A percentile compares a stretch with the other conserved stretches of the same genome.
Evolutionary conservation across 495 filamentous ascomycete genomes (phyloP).

Genomic region (Penicillium fimorum): DNA sequence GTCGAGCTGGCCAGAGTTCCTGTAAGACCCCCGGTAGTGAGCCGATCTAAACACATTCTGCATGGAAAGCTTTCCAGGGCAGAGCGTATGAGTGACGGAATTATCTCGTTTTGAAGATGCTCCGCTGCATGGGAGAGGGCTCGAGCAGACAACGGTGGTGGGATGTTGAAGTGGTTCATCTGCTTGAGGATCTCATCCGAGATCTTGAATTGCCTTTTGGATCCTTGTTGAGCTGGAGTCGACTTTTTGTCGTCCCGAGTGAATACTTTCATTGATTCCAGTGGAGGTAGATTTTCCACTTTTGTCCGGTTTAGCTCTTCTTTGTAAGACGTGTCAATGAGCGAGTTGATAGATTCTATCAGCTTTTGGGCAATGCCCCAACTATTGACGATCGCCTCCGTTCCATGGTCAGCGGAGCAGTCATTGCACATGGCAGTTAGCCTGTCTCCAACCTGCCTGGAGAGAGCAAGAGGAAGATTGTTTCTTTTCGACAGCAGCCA

Average conservation of each 20-base stretch:
- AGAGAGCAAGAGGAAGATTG: slow-evolving; percentile 5
- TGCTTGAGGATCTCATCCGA: not conserved
- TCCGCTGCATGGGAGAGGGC: slow-evolving; percentile 9
- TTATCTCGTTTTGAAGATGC: slow-evolving; percentile 7
- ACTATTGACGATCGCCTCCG: not conserved
- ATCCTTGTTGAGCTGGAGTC: not conserved
- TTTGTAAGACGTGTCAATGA: not conserved
- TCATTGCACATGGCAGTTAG: slow-evolving; percentile 5
- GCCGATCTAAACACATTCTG: slow-evolving; percentile 15
- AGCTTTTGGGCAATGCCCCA: slow-evolving; percentile 2
- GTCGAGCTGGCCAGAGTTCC: not conserved
- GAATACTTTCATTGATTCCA: slow-evolving; percentile 12
- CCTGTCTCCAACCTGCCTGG: not conserved
- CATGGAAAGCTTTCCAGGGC: slow-evolving; percentile 24
- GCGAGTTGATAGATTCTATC: not conserved
- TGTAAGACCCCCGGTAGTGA: not conserved
- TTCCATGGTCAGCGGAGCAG: slow-evolving; percentile 15
- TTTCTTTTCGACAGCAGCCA: slow-evolving; percentile 12
- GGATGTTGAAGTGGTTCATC: not conserved
- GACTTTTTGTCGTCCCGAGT: slow-evolving; percentile 16
- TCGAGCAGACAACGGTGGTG: not conserved
- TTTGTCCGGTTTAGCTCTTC: not conserved
- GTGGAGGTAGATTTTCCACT: slow-evolving; percentile 3
- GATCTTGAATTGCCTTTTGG: slow-evolving; percentile 1
- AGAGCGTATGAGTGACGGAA: slow-evolving; percentile 10